phyloP scores from a whole-genome alignment of 2,329 filamentous ascomycete species.

The Colletotrichum sp. region DNA sequence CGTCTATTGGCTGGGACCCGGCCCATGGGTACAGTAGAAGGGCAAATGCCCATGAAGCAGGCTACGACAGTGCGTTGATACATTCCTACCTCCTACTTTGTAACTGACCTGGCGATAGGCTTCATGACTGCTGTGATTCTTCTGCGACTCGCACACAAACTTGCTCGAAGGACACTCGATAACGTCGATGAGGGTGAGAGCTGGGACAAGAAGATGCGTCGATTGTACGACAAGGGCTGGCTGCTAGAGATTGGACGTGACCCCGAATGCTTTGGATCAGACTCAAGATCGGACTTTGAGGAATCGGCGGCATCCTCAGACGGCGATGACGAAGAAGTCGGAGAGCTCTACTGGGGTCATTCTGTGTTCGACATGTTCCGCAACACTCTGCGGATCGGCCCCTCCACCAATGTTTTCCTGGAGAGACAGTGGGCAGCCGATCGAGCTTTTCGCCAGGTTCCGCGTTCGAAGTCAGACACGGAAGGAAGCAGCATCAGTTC shows the following conservation, averaged over 20 bases:
- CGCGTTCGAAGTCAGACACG: not conserved
- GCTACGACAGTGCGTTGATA: not conserved
- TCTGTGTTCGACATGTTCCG: not conserved
- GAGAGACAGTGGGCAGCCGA: not conserved
- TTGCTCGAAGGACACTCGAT: not conserved
- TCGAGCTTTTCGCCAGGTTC: not conserved
- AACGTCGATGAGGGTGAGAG: not conserved
- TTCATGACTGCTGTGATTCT: slow-evolving; percentile 4
- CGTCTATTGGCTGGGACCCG: not conserved
- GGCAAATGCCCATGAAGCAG: not conserved
- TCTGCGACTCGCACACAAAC: not conserved
- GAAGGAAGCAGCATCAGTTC: not conserved
- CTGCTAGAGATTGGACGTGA: not conserved
- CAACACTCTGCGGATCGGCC: not conserved
- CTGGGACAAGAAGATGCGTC: not conserved
- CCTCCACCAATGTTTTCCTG: not conserved
- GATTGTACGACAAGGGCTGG: not conserved
- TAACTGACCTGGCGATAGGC: not conserved
- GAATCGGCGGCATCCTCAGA: not conserved
- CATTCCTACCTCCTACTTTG: no score
- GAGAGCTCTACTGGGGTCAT: not conserved
- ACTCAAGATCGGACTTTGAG: not conserved
- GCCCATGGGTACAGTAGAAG: not conserved
- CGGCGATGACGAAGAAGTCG: not conserved
- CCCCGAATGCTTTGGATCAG: not conserved